Conservation (phyloP, 768 basidiomycete species). For the Macrolepiota albuminosa region DNA sequence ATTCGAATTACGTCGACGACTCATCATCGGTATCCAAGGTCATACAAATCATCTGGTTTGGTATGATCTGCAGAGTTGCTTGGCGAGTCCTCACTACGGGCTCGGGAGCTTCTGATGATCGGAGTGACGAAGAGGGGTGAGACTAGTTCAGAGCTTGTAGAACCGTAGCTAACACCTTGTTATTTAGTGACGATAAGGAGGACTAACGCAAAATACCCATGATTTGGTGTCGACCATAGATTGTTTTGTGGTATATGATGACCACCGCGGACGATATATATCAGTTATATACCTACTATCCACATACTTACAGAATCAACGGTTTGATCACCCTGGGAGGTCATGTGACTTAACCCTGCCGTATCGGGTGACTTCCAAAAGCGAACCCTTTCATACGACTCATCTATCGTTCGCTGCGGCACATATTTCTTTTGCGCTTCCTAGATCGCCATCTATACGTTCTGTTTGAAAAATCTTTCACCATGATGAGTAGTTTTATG, state of each 20-base stretch:
- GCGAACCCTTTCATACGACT: conserved; percentile 7
- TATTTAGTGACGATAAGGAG: conserved; percentile 24
- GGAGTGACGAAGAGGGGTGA: conserved; percentile 82
- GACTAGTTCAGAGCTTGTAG: conserved; percentile 3
- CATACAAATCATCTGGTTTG: conserved; percentile 82
- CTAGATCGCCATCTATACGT: conserved; percentile 1
- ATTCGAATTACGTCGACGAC: conserved; percentile 5
- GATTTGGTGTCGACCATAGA: background rate
- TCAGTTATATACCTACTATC: conserved; percentile 5
- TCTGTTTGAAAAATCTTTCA: background rate
- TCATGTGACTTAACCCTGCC: conserved; percentile 20
- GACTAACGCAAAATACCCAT: conserved; percentile 20
- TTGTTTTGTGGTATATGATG: background rate
- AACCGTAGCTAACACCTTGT: conserved; percentile 14
- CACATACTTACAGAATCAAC: conserved; percentile 3
- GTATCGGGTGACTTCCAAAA: conserved; percentile 31
- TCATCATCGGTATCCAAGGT: conserved; percentile 40
- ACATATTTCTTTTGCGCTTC: conserved; percentile 7
- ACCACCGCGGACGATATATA: conserved; percentile 4
- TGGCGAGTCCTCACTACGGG: conserved; percentile 71
- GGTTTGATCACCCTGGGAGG: background rate
- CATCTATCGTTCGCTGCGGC: conserved; percentile 10
- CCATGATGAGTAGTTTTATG: conserved; percentile 76
- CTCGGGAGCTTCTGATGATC: conserved; percentile 71
- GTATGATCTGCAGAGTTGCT: conserved; percentile 81